These are phyloP conservation scores for Lentinula aciculospora DNA, from an alignment of 768 basidiomycete genomes.

Conservation along the genomic window DNA sequence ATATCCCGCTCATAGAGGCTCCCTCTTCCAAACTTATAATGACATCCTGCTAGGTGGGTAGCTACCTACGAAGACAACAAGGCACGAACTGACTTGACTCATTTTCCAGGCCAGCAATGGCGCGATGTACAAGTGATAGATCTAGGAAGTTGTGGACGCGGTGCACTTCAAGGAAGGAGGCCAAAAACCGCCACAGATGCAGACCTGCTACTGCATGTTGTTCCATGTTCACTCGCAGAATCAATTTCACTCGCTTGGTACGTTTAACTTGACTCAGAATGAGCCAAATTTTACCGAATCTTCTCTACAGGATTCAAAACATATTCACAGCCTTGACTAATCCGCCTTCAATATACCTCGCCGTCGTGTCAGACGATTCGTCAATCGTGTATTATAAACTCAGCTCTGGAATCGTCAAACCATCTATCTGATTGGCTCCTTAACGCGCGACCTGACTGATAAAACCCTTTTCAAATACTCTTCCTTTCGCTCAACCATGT, in stretches of 20 bases:
- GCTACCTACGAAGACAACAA: background rate
- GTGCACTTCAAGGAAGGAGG: constrained; percentile 53
- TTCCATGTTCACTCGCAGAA: constrained; percentile 68
- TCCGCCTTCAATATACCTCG: constrained; percentile 54
- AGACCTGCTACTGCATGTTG: constrained; percentile 42
- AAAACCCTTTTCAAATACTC: background rate
- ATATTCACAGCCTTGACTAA: constrained; percentile 48
- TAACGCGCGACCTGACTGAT: background rate
- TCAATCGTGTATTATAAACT: constrained; percentile 85
- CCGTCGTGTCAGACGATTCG: constrained; percentile 71
- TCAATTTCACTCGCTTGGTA: constrained; percentile 60
- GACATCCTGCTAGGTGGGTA: constrained; percentile 56
- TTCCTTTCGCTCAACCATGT: constrained; percentile 47
- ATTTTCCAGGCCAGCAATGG: constrained; percentile 65
- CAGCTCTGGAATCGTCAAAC: constrained; percentile 72
- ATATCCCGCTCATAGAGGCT: constrained; percentile 57
- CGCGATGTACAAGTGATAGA: constrained; percentile 57
- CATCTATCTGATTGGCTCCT: constrained; percentile 16
- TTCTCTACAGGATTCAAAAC: constrained; percentile 42
- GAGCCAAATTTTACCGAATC: background rate
- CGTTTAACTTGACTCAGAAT: constrained; percentile 11
- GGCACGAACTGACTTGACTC: background rate
- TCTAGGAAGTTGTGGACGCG: constrained; percentile 43
- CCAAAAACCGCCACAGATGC: constrained; percentile 38
- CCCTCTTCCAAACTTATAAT: constrained; percentile 73